phyloP scores from a whole-genome alignment of 2,329 filamentous ascomycete genomes.

The Scytalidium lignicola region DNA sequence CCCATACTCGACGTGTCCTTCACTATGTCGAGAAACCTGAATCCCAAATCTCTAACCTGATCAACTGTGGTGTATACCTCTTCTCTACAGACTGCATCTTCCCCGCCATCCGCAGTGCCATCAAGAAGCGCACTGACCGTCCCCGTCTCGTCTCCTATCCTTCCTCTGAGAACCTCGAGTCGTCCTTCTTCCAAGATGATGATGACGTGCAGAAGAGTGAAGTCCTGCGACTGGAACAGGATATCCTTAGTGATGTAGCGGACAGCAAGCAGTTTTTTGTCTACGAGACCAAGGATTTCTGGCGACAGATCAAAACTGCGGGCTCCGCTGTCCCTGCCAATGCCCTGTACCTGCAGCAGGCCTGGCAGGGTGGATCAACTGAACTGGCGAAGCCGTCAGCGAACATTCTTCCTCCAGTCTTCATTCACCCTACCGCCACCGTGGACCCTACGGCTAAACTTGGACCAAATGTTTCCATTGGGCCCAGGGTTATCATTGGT shows the following conservation, averaged over 20 bases:
- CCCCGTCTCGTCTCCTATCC: constrained; percentile 92
- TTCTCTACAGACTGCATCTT: constrained; percentile 96
- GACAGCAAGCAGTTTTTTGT: constrained; percentile 98
- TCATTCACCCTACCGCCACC: constrained; percentile 85
- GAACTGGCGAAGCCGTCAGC: constrained; percentile 81
- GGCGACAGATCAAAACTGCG: constrained; percentile 99
- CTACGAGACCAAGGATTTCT: constrained; percentile 98
- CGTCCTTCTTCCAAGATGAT: constrained; percentile 60
- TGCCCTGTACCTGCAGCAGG: constrained; percentile 92
- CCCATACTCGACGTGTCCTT: constrained; percentile 88
- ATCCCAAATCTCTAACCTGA: constrained; percentile 93
- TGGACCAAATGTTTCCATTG: constrained; percentile 93
- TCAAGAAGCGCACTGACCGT: constrained; percentile 90
- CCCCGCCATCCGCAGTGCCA: constrained; percentile 87
- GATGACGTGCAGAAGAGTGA: constrained; percentile 74
- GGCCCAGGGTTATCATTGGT: constrained; percentile 79
- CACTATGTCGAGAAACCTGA: constrained; percentile 99
- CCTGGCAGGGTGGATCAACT: constrained; percentile 73
- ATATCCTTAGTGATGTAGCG: constrained; percentile 90
- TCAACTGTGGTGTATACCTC: constrained; percentile 98
- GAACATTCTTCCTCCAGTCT: constrained; percentile 87
- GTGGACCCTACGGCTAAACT: constrained; percentile 95
- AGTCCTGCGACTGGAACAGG: constrained; percentile 91
- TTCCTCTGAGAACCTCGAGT: constrained; percentile 87
- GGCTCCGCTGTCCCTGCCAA: constrained; percentile 96